These are phyloP conservation scores for Geotrichum cucujoidarum DNA, from an alignment of 1,139 yeast genomes.

Conservation along the genomic window DNA sequence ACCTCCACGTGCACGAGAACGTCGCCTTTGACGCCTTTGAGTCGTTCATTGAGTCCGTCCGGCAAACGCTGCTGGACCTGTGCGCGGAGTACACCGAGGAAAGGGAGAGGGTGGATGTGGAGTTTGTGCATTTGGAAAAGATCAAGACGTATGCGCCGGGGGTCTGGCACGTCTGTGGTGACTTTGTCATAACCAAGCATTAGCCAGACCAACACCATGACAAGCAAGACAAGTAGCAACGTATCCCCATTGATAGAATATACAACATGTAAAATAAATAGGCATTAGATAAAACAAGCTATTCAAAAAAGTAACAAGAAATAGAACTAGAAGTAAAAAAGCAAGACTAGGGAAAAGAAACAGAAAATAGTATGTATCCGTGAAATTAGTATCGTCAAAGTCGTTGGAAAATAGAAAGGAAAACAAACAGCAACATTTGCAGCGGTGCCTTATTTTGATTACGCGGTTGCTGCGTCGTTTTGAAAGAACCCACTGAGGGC, in stretches of 20 bases:
- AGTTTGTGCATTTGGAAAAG: conserved; percentile 44
- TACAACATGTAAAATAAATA: too few relatives aligned
- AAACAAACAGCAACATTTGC: too few relatives aligned
- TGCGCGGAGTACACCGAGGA: background rate
- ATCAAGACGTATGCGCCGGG: conserved; percentile 88
- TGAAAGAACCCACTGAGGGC: background rate
- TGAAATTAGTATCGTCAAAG: too few relatives aligned
- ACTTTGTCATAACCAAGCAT: conserved; percentile 30
- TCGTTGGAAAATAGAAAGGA: too few relatives aligned
- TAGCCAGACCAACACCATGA: background rate
- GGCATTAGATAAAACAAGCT: too few relatives aligned
- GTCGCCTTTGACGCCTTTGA: conserved; percentile 47
- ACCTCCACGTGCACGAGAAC: conserved; percentile 73
- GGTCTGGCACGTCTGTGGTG: conserved; percentile 72
- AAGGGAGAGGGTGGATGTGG: conserved; percentile 1
- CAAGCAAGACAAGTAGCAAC: too few relatives aligned
- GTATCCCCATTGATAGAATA: too few relatives aligned
- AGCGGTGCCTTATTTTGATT: too few relatives aligned
- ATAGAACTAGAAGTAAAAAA: too few relatives aligned
- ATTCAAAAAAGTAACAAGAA: too few relatives aligned
- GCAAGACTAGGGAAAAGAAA: too few relatives aligned
- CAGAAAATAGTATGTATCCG: background rate
- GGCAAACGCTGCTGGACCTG: conserved; percentile 3
- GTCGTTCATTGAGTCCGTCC: too few relatives aligned
- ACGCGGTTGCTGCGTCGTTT: background rate